A percentile compares a stretch with the other conserved stretches of the same genome.
Evolutionary conservation across 371 early-diverging fungal genomes (phyloP).

Genomic region (Cokeromyces recurvatus): DNA sequence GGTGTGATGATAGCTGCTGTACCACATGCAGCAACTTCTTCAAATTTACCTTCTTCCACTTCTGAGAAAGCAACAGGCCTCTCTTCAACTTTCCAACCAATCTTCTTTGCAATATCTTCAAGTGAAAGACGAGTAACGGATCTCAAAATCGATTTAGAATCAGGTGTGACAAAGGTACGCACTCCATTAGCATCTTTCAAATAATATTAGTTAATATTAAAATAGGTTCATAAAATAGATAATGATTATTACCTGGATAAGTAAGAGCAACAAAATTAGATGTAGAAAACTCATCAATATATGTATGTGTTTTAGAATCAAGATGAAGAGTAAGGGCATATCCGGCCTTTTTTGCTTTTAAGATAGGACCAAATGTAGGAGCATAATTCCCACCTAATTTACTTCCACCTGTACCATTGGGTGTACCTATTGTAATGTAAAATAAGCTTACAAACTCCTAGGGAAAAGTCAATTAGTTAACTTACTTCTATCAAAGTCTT

Average conservation of each 20-base stretch:
- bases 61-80: constrained; percentile 56
- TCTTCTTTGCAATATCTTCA: constrained; percentile 55
- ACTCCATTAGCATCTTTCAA: constrained; percentile 38
- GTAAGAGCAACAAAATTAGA: constrained; percentile 79
- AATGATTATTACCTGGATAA: constrained; percentile 24
- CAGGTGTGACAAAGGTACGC: constrained; percentile 68
- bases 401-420: constrained; percentile 57
- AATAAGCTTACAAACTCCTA: neutral
- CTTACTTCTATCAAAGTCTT: constrained; percentile 70
- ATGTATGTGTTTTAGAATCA: constrained; percentile 60
- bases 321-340: constrained; percentile 72
- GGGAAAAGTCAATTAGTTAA: neutral
- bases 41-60: constrained; percentile 55
- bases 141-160: constrained; percentile 57
- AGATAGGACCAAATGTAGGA: constrained; percentile 54
- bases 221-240: neutral
- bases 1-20: constrained; percentile 80
- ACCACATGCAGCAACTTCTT: constrained; percentile 74
- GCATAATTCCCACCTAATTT: constrained; percentile 83
- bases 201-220: too few species aligned
- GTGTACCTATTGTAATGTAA: constrained; percentile 40
- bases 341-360: constrained; percentile 59
- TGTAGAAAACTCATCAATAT: constrained; percentile 80
- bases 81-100: constrained; percentile 70
- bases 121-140: constrained; percentile 74